A percentile compares a stretch with the other conserved stretches of the same genome.
These are phyloP conservation scores for Panicum virgatum DNA, from an alignment of 202 grass and related monocot species.

Conservation along the genomic window DNA sequence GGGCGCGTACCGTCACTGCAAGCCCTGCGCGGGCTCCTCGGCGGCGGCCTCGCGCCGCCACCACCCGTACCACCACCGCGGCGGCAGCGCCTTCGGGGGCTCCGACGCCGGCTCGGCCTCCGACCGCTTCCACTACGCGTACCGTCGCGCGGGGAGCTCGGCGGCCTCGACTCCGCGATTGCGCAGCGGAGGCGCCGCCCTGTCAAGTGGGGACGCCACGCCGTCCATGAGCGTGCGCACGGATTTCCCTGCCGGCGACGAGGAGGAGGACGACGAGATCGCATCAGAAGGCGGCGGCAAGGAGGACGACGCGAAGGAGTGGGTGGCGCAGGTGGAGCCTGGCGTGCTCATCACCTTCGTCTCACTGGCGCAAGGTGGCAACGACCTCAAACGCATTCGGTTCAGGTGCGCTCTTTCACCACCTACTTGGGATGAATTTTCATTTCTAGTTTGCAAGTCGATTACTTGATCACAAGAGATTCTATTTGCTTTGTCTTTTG, in stretches of 20 bases:
- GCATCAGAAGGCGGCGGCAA: conserved; percentile 37
- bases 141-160: conserved; percentile 57
- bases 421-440: background rate
- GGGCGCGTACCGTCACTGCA: conserved; percentile 80
- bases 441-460: background rate
- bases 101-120: conserved; percentile 57
- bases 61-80: conserved; percentile 56
- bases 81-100: conserved; percentile 40
- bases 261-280: conserved; percentile 44
- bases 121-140: conserved; percentile 69
- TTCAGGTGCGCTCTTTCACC: conserved; percentile 59
- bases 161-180: conserved; percentile 46
- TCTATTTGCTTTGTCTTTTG: background rate
- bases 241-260: conserved; percentile 48
- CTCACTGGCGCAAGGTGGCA: conserved; percentile 65
- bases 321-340: conserved; percentile 86
- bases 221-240: conserved; percentile 67
- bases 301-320: conserved; percentile 69
- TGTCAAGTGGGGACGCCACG: conserved; percentile 62
- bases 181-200: conserved; percentile 18
- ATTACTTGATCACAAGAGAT: background rate
- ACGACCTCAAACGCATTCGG: conserved; percentile 75
- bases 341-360: conserved; percentile 85
- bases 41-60: conserved; percentile 39
- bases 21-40: conserved; percentile 58